Conservation (phyloP, 192 early-diverging fungal species). For the Coemansia erecta region DNA sequence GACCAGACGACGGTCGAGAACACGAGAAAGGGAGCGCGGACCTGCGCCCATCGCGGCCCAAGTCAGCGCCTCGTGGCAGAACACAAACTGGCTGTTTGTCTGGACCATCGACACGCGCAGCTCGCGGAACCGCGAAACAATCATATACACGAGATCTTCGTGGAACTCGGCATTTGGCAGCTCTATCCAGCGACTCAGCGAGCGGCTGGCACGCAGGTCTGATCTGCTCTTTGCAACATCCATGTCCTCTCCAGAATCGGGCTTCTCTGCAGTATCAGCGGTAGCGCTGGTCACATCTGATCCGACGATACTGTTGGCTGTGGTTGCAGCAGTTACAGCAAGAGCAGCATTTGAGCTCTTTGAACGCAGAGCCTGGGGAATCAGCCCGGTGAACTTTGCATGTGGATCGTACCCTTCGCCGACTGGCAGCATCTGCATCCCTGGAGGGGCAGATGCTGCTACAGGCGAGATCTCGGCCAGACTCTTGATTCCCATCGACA, state of each 20-base stretch:
- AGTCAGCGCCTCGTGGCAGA: slow-evolving; percentile 76
- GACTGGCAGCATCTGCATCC: slow-evolving; percentile 8
- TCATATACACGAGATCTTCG: slow-evolving; percentile 62
- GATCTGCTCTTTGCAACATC: not conserved
- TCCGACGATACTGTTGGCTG: not conserved
- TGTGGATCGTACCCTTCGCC: slow-evolving; percentile 7
- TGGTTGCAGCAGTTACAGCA: not conserved
- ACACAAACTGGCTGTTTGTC: slow-evolving; percentile 74
- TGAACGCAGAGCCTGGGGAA: slow-evolving; percentile 41
- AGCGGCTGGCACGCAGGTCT: slow-evolving; percentile 16
- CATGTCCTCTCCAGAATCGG: slow-evolving; percentile 1
- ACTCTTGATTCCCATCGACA: slow-evolving; percentile 12
- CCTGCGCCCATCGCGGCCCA: slow-evolving; percentile 52
- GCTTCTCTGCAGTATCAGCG: too few relatives aligned
- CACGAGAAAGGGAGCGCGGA: slow-evolving; percentile 36
- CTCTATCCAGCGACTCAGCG: slow-evolving; percentile 30
- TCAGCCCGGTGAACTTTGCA: slow-evolving; percentile 21
- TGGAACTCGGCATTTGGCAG: slow-evolving; percentile 31
- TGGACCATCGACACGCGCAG: slow-evolving; percentile 85
- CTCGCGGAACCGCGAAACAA: slow-evolving; percentile 65
- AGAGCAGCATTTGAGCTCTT: slow-evolving; percentile 16
- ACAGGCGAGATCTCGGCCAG: not conserved
- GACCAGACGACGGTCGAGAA: slow-evolving; percentile 46
- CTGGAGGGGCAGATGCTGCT: slow-evolving; percentile 5
- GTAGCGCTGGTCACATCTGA: too few relatives aligned